phyloP scores from a whole-genome alignment of 2,329 filamentous ascomycete species.

The Myotisia sp. region DNA sequence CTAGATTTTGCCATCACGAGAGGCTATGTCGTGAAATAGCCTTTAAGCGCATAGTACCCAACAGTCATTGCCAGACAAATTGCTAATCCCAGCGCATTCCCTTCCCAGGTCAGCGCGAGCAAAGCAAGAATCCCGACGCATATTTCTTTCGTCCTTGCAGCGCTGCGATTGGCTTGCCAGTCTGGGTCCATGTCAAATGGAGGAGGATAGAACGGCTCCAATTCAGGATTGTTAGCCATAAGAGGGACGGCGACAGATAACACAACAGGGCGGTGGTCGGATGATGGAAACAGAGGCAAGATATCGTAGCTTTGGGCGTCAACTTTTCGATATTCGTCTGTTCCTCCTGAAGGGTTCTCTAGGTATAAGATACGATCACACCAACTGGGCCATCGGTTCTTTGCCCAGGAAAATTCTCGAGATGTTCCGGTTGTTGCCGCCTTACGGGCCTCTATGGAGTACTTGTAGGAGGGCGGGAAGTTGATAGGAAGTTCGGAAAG shows the following conservation, averaged over 20 bases:
- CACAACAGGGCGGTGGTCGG: constrained; percentile 76
- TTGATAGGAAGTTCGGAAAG: constrained; percentile 57
- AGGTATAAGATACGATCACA: constrained; percentile 81
- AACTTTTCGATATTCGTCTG: constrained; percentile 30
- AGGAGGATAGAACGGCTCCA: constrained; percentile 18
- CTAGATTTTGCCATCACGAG: too few relatives aligned
- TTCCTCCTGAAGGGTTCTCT: constrained; percentile 41
- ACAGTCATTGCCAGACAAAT: constrained; percentile 26
- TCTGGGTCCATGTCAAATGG: constrained; percentile 45
- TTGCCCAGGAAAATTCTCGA: constrained; percentile 55
- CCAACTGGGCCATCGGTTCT: constrained; percentile 80
- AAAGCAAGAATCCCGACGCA: constrained; percentile 45
- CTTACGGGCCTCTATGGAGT: constrained; percentile 37
- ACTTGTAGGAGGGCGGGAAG: constrained; percentile 94
- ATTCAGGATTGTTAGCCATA: constrained; percentile 21
- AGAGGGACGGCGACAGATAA: constrained; percentile 56
- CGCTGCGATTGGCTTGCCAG: constrained; percentile 41
- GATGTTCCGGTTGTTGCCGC: constrained; percentile 20
- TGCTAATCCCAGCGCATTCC: constrained; percentile 29
- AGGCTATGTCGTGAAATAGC: too few relatives aligned
- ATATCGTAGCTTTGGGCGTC: constrained; percentile 51
- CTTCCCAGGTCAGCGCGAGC: constrained; percentile 36
- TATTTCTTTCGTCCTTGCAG: constrained; percentile 45
- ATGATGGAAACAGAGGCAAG: constrained; percentile 64
- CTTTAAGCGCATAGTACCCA: constrained; percentile 27